Conservation (phyloP, 768 basidiomycete species). For the Thelephora aurantiotincta region DNA sequence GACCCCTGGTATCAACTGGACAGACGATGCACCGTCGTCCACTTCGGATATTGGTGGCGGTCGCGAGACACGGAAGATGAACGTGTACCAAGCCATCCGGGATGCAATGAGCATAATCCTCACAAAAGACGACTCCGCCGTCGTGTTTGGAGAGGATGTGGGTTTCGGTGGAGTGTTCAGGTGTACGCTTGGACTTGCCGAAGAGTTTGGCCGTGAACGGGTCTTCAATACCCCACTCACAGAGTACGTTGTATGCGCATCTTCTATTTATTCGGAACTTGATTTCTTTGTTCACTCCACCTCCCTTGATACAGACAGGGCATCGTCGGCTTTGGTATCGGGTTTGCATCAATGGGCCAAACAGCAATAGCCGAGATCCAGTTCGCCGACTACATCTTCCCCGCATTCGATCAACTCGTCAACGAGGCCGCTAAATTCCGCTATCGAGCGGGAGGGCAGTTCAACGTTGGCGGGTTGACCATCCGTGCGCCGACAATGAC, state of each 20-base stretch:
- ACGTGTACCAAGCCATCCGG: slow-evolving; percentile 83
- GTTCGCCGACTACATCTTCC: slow-evolving; percentile 84
- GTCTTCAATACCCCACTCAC: slow-evolving; percentile 93
- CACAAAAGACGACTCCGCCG: slow-evolving; percentile 71
- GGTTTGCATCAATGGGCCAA: slow-evolving; percentile 84
- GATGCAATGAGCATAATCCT: slow-evolving; percentile 85
- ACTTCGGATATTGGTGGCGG: slow-evolving; percentile 44
- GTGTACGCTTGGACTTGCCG: slow-evolving; percentile 86
- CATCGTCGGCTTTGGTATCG: slow-evolving; percentile 90
- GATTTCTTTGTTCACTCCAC: too few species aligned
- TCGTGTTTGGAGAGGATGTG: slow-evolving; percentile 87
- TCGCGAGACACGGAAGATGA: slow-evolving; percentile 89
- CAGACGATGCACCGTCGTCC: slow-evolving; percentile 38
- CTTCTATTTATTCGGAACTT: too few species aligned
- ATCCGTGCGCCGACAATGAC: slow-evolving; percentile 83
- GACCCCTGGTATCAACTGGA: slow-evolving; percentile 61
- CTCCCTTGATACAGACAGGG: slow-evolving; percentile 34
- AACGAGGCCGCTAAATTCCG: slow-evolving; percentile 92
- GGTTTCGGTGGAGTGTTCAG: slow-evolving; percentile 92
- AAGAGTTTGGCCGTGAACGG: slow-evolving; percentile 89
- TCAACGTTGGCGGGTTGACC: slow-evolving; percentile 70
- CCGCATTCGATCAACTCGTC: slow-evolving; percentile 93
- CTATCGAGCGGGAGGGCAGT: slow-evolving; percentile 79
- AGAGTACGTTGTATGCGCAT: slow-evolving; percentile 20
- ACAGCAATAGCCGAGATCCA: slow-evolving; percentile 92